Conservation (phyloP, 805 yeast species). For the Nakazawaea siamensis region DNA sequence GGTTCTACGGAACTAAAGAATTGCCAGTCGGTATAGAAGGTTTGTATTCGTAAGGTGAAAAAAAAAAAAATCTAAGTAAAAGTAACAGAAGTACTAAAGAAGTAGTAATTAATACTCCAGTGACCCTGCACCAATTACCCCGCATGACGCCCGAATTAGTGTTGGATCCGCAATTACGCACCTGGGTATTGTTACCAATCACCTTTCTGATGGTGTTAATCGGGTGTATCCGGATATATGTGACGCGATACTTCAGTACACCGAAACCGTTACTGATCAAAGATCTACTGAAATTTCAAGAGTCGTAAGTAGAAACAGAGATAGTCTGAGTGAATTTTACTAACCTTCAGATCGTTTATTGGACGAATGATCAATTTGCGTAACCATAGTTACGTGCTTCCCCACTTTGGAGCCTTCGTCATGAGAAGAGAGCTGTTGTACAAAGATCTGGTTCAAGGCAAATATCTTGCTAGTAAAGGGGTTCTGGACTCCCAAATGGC, state of each 20-base stretch:
- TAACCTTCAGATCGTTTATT: conserved; percentile 40
- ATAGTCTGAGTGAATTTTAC: no score
- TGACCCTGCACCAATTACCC: no score
- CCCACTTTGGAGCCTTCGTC: conserved; percentile 36
- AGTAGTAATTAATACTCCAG: no score
- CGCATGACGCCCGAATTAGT: conserved; percentile 41
- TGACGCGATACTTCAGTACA: conserved; percentile 30
- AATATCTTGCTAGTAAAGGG: conserved; percentile 42
- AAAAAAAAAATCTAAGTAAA: not conserved
- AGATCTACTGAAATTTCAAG: not conserved
- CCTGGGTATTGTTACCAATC: conserved; percentile 90
- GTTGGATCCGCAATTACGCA: conserved; percentile 73
- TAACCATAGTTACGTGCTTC: conserved; percentile 42
- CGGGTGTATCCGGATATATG: conserved; percentile 67
- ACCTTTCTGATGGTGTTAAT: conserved; percentile 84
- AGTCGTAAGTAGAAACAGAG: not conserved
- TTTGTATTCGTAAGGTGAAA: conserved; percentile 29
- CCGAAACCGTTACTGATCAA: no score
- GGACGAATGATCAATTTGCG: conserved; percentile 51
- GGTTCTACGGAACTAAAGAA: conserved; percentile 72
- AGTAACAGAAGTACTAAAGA: no score
- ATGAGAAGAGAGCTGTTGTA: conserved; percentile 41
- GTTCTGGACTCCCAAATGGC: conserved; percentile 28
- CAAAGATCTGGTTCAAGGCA: conserved; percentile 41
- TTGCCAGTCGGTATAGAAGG: conserved; percentile 66